Base-by-base conservation (phyloP, 306 rosid species). In the Mucuna pruriens region DNA sequence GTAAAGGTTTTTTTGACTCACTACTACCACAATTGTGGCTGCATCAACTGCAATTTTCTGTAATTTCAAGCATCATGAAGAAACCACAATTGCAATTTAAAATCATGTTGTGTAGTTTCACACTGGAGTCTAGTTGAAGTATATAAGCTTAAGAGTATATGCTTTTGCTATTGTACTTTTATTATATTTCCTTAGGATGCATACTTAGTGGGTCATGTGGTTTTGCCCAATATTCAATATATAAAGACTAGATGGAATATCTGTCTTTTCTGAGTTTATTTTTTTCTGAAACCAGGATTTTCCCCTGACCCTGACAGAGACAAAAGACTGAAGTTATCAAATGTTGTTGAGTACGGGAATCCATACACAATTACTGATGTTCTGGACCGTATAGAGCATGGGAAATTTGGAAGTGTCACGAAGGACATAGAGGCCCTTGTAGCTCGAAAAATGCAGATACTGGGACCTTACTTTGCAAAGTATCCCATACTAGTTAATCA, bases 381-480 rank as follows among this genome's bases (percentile, higher is more conserved):
- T 86, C 67, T 88, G 40, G 84, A 83, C 26, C 44, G 71, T 36
- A 54, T 88, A 58, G 90, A 90, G 64, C 5, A 12, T 63, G 90
- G 94, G 20, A 84, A 77, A 52, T 95, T 81, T 80, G 99, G 99
- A 81, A 93, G 98, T 82, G 95, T 90, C 36, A 88, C 96, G 0
- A 88, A 90, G 76, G 98, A 93, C 0, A 86, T 93, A 20, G 86
- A 93, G 67, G 88, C 80, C 49, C 89, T 95, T 78, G 3, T 72
- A 15, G 83, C 81, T 55, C 87, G 31, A 38, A 91, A 82, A 87
- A 85, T 81, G 88, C 86, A 82, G 80, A 19, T 64, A 15, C 34
- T 89, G 39, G 67, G 78, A 49, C 89, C 90, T 6, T 79, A 76
- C 75, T 74, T 88, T 79, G 87, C 80, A 9, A 83, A 73, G 73